phyloP scores from a whole-genome alignment of 1,284 basidiomycete species.

The Malassezia vespertilionis region DNA sequence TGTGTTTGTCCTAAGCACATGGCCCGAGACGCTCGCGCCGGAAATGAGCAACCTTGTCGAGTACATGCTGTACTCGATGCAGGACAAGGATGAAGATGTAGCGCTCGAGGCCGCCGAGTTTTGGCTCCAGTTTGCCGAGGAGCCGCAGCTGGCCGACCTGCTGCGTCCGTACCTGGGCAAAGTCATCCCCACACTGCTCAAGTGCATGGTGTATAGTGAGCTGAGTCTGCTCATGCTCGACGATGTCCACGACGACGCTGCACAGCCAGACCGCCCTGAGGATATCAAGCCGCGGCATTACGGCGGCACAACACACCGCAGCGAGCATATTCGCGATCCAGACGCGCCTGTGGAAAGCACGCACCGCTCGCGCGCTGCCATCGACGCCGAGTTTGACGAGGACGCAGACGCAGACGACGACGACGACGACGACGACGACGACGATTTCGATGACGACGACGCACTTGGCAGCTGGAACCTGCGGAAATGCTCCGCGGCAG shows the following conservation, averaged over 20 bases:
- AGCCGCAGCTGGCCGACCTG: conserved; percentile 70
- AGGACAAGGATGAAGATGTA: conserved; percentile 65
- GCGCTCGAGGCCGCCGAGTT: conserved; percentile 85
- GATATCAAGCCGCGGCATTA: conserved; percentile 93
- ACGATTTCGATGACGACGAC: conserved; percentile 88
- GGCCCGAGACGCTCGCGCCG: conserved; percentile 91
- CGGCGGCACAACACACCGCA: conserved; percentile 62
- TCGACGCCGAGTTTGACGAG: conserved; percentile 38
- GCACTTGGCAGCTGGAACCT: conserved; percentile 98
- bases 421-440: conserved; percentile 74
- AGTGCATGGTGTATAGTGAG: conserved; percentile 95
- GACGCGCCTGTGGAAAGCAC: conserved; percentile 36
- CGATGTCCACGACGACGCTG: conserved; percentile 70
- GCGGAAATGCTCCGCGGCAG: conserved; percentile 93
- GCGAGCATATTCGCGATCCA: conserved; percentile 42
- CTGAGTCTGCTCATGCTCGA: conserved; percentile 91
- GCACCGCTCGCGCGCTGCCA: conserved; percentile 32
- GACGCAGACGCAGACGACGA: conserved; percentile 59
- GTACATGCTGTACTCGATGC: conserved; percentile 97
- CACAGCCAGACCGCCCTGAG: conserved; percentile 62
- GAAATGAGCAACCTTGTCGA: conserved; percentile 91
- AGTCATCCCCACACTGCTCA: conserved; percentile 82
- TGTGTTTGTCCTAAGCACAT: conserved; percentile 77
- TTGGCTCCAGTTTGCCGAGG: conserved; percentile 98
- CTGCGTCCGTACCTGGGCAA: conserved; percentile 73